Percentiles rank a stretch among this genome's conserved stretches.
Conservation (phyloP, 176 grass and related monocot species). For the Themeda triandra region DNA sequence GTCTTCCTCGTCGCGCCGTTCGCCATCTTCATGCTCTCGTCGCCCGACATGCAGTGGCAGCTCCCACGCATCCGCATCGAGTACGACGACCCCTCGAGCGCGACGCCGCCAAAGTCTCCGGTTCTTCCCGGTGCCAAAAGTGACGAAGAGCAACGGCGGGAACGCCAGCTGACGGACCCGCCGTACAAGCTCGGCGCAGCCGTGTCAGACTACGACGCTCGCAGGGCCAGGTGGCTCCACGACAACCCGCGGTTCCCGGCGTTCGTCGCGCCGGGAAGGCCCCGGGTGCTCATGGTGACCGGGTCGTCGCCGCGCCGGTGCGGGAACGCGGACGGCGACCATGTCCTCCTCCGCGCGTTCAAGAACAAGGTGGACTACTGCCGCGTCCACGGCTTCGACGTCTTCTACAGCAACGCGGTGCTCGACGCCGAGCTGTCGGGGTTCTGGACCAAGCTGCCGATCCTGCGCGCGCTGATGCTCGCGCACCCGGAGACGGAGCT, state of each 20-base stretch:
- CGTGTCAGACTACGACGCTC: constrained; percentile 56
- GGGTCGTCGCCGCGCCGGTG: constrained; percentile 63
- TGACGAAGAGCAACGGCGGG: background rate
- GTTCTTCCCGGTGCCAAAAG: background rate
- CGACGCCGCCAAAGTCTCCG: background rate
- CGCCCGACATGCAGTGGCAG: background rate
- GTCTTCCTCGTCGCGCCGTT: constrained; percentile 28
- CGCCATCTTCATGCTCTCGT: constrained; percentile 31
- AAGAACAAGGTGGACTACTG: constrained; percentile 99
- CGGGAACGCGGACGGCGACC: constrained; percentile 60
- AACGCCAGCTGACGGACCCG: constrained; percentile 48
- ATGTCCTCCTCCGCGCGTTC: constrained; percentile 62
- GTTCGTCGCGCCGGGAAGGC: constrained; percentile 31
- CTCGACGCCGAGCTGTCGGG: constrained; percentile 79
- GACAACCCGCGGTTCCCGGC: constrained; percentile 52
- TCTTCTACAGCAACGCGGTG: constrained; percentile 83
- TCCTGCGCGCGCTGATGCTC: constrained; percentile 75
- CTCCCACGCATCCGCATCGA: constrained; percentile 50
- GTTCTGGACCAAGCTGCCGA: constrained; percentile 89
- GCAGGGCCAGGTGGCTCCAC: constrained; percentile 53
- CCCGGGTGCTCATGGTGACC: constrained; percentile 76
- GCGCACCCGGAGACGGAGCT: constrained; percentile 88
- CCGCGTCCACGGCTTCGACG: constrained; percentile 74
- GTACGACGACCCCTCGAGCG: constrained; percentile 22
- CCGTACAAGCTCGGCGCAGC: constrained; percentile 55